Evolutionary conservation across 2,329 filamentous ascomycete genomes (phyloP), one percentile per base, ranked within the genome.

Genomic region (Calonectria naviculata): DNA sequence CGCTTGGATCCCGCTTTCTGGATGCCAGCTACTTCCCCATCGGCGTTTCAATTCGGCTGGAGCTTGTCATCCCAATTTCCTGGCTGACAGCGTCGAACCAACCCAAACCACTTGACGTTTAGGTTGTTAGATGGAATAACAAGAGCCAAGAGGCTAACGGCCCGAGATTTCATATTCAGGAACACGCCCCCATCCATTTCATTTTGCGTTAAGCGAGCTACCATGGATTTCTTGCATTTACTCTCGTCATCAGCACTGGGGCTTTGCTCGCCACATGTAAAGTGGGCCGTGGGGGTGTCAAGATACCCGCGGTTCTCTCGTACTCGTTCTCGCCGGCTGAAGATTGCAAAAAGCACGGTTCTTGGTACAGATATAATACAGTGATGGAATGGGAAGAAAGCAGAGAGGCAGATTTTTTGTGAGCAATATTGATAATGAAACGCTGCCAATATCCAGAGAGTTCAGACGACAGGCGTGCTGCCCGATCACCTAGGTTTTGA

Each of bases 261-360:
- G 28, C 29, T n/a, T 42, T 64, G 41, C 65, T 71, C 71, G 73
- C 71, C 75, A 68, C 74, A 70, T 75, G 70, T 76, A 73, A 65
- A 70, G 73, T 76, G 71, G 70, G 69, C 60, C 73, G 41, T 28
- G 52, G 28, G 66, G 28, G 63, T 56, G 56, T 54, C 42, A 62
- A 47, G 62, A 36, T 49, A 64, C 34, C 31, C 31, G 6, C 31
- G 31, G 10, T 34, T 34, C 31, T 34, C 31, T 10, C 31, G 31
- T 10, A 13, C 34, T 13, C 34, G 34, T 36, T 36, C 34, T 36
- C 34, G 34, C 34, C 34, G 34, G 34, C 34, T 36, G 10, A 36
- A 36, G n/a, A n/a, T n/a, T n/a, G n/a, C 34, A 12, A 36, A 12
- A 6, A 13, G 15, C 5, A 36, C 34, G 34, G 15, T 36, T 12